Percentiles rank a stretch among this genome's conserved stretches.
Evolutionary conservation across 1,139 yeast genomes (phyloP).

Genomic region (Geotrichum fermentans): DNA sequence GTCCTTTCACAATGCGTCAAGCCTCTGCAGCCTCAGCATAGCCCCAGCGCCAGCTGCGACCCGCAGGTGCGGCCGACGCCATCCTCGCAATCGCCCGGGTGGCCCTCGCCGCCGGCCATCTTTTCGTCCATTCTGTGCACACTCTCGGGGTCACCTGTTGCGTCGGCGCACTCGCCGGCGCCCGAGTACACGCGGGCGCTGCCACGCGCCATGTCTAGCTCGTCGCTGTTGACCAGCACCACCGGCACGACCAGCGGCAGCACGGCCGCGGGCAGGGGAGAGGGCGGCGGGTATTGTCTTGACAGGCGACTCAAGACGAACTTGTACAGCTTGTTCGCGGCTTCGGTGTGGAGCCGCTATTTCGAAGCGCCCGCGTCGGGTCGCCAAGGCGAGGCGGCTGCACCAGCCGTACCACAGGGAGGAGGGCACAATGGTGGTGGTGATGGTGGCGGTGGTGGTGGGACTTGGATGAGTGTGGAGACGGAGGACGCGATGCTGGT

Average conservation of each 20-base stretch:
- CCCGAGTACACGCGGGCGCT: background rate
- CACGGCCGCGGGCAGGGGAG: too few relatives aligned
- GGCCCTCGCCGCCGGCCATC: background rate
- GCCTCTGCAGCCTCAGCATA: background rate
- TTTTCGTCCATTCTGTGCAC: conserved; percentile 5
- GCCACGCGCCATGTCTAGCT: too few relatives aligned
- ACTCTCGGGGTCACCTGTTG: background rate
- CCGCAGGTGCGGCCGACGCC: too few relatives aligned
- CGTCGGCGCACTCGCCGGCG: background rate
- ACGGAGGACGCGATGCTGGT: conserved; percentile 2
- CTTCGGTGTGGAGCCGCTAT: background rate
- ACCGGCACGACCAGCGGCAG: background rate
- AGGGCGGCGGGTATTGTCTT: background rate
- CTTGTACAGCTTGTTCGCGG: background rate
- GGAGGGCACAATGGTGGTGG: too few relatives aligned
- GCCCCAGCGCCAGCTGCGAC: too few relatives aligned
- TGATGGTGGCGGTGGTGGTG: too few relatives aligned
- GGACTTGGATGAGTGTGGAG: background rate
- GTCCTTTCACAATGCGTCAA: conserved; percentile 2
- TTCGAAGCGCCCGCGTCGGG: background rate
- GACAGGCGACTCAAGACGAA: conserved; percentile 4
- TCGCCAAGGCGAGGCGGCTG: too few relatives aligned
- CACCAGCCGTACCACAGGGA: too few relatives aligned
- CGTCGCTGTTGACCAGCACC: too few relatives aligned
- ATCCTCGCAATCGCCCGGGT: too few relatives aligned